A percentile compares a stretch with the other conserved stretches of the same genome.
Conservation (phyloP, 495 filamentous ascomycete genomes). For the Penicillium mononematosum region DNA sequence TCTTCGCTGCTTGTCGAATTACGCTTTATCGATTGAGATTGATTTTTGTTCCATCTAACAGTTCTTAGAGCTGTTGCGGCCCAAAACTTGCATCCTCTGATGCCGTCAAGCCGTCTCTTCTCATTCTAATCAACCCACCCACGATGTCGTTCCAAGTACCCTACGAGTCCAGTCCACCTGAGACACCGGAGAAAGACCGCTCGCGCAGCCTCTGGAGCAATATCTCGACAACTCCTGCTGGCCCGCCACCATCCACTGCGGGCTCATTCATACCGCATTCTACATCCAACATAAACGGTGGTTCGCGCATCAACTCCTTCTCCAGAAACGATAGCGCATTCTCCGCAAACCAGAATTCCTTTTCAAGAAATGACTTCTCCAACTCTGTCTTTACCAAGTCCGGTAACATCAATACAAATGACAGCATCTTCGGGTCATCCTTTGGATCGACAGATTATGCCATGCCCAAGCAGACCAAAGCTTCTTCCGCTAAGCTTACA, state of each 20-base stretch:
- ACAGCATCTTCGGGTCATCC: constrained; percentile 46
- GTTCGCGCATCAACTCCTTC: constrained; percentile 54
- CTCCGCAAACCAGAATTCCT: constrained; percentile 13
- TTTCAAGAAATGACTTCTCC: constrained; percentile 14
- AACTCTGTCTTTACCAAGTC: constrained; percentile 44
- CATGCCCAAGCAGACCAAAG: constrained; percentile 34
- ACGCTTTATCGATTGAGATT: constrained; percentile 2
- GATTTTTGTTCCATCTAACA: neutral
- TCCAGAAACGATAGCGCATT: constrained; percentile 21
- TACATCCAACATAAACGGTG: constrained; percentile 61
- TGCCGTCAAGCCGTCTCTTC: constrained; percentile 14
- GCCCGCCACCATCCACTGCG: constrained; percentile 65
- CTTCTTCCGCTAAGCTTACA: constrained; percentile 24
- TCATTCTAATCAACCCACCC: constrained; percentile 13
- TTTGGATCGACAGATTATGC: constrained; percentile 40
- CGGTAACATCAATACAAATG: constrained; percentile 40
- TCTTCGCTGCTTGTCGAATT: neutral
- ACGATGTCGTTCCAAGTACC: constrained; percentile 44
- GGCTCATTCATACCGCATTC: constrained; percentile 75
- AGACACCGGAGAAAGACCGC: constrained; percentile 45
- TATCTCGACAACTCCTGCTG: constrained; percentile 76
- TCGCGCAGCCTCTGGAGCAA: constrained; percentile 44
- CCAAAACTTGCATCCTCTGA: constrained; percentile 23
- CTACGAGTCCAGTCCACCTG: constrained; percentile 38
- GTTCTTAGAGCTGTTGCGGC: constrained; percentile 25